Base-by-base conservation (phyloP, 768 basidiomycete genomes). In the Ramaria rubella region DNA sequence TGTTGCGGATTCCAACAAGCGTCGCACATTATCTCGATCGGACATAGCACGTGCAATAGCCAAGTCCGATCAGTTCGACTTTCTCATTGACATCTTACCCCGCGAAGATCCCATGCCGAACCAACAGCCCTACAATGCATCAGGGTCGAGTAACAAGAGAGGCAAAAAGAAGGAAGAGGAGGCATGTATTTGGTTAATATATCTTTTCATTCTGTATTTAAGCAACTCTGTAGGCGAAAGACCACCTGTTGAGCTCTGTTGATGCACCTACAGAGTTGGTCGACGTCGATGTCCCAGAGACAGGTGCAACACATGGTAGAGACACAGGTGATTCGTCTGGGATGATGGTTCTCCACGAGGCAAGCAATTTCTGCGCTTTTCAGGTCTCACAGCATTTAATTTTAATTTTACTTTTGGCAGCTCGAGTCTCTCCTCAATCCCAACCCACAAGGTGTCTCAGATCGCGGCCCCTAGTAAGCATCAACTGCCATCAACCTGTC, bases 31-130 rank as follows among this genome's bases (percentile, higher is more conserved):
- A 19, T 94, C 92, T 9, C 85, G 92, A 46, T 85, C 90, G 12
- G 94, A 97, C 71, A 94, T 99, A 52, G 88, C 93, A 5, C 90
- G 92, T 65, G 95, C 94, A 0, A 78, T 96, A 58, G 82, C 83
- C 64, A 92, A 93, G 70, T 89, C 87, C 4, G 95, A 97, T 73
- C 93, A 94, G 69, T 97, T 97, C 64, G 95, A 97, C 73, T 98
- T 98, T 66, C 75, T 98, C 57, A 95, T 97, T 67, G 95, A 97
- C 70, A 92, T 96, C 57, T 86, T 95, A 1, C 94, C 94, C 0
- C 76, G 94, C 42, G 94, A 95, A 58, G 89, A 91, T n/a, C 55
- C 55, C n/a, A 45, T 48, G 12, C 55, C 55, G n/a, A 24, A 29
- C 19, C 17, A 43, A 36, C 65, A 61, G 6, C 7, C 55, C 4